A percentile compares a stretch with the other conserved stretches of the same genome.
phyloP scores from a whole-genome alignment of 192 early-diverging fungal genomes.

The Backusella sp. region DNA sequence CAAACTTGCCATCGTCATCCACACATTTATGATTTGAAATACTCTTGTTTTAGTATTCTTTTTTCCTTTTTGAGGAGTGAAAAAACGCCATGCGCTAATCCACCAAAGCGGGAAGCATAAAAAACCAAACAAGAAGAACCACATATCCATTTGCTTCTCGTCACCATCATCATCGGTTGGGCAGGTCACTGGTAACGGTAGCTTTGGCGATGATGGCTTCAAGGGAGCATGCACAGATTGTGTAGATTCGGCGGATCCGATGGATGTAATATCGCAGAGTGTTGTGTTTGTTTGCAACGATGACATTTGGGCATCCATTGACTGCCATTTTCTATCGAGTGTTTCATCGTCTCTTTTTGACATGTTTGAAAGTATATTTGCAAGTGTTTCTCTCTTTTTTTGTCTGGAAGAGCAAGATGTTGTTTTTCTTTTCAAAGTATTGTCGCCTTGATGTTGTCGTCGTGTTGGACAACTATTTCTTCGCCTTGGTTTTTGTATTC shows the following conservation, averaged over 20 bases:
- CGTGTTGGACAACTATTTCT: background rate
- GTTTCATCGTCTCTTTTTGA: background rate
- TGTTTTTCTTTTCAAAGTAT: background rate
- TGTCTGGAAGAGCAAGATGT: background rate
- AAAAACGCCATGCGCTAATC: constrained; percentile 13
- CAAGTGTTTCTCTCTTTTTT: constrained; percentile 1
- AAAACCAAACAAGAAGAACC: constrained; percentile 27
- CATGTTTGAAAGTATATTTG: background rate
- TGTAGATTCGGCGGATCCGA: background rate
- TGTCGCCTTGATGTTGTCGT: background rate
- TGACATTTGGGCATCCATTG: background rate
- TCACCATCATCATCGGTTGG: background rate
- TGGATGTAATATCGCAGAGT: background rate
- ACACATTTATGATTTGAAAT: constrained; percentile 3
- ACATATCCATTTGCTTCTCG: background rate
- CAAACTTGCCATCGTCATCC: constrained; percentile 6
- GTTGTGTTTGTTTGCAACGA: background rate
- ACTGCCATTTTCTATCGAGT: background rate
- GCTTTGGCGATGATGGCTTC: background rate
- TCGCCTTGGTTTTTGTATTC: background rate
- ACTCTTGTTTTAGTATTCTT: background rate
- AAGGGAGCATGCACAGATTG: background rate
- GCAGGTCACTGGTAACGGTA: background rate
- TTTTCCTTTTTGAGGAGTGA: background rate
- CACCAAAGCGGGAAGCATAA: constrained; percentile 24